A percentile compares a stretch with the other conserved stretches of the same genome.
phyloP scores from a whole-genome alignment of 768 basidiomycete species.

The Suillus variegatus region DNA sequence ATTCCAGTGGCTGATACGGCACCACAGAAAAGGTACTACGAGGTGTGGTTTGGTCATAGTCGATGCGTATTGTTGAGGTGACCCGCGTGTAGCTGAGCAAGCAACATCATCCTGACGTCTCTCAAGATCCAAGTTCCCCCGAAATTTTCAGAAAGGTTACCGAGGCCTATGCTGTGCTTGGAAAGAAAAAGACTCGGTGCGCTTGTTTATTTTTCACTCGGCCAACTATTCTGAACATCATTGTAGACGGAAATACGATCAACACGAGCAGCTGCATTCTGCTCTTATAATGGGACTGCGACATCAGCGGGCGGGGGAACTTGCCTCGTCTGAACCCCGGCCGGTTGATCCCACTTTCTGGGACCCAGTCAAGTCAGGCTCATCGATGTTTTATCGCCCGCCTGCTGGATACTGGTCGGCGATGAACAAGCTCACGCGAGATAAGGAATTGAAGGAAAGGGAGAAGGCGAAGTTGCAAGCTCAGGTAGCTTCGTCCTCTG shows the following conservation, averaged over 20 bases:
- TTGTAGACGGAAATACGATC: background rate
- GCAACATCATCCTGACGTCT: slow-evolving; percentile 2
- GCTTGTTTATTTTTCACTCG: background rate
- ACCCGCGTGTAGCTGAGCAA: background rate
- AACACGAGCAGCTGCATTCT: slow-evolving; percentile 2
- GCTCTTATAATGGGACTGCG: background rate
- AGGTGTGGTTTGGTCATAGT: background rate
- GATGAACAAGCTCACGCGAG: background rate
- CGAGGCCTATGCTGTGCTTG: slow-evolving; percentile 3
- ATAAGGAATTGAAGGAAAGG: background rate
- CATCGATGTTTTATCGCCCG: background rate
- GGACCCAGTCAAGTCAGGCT: background rate
- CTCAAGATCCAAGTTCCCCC: background rate
- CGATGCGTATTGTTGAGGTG: background rate
- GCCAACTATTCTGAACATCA: background rate
- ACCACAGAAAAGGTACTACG: background rate
- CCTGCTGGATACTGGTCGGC: background rate
- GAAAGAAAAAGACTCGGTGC: slow-evolving; percentile 1
- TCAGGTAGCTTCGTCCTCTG: background rate
- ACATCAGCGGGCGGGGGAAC: background rate
- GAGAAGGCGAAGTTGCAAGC: background rate
- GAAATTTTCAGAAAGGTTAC: background rate
- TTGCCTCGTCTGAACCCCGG: background rate
- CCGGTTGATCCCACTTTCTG: slow-evolving; percentile 4
- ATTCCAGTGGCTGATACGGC: background rate